Conservation (phyloP, 768 basidiomycete genomes). For the Artomyces pyxidatus region DNA sequence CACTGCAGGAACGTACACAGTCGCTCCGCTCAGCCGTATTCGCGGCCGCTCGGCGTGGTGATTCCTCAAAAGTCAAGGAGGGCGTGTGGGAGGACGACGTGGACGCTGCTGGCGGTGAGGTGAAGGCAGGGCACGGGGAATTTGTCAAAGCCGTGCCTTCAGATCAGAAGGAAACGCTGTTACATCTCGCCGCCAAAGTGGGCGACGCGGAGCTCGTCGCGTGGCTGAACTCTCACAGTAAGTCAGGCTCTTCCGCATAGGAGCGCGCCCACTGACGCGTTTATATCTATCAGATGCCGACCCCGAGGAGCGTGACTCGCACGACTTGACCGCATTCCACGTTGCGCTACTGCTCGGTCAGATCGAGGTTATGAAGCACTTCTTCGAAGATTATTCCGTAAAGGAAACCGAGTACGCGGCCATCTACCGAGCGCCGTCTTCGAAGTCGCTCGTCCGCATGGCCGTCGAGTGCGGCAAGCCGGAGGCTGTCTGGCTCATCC, state of each 20-base stretch:
- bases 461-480: conserved; percentile 56
- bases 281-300: conserved; percentile 48
- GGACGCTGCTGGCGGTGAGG: conserved; percentile 66
- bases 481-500: conserved; percentile 54
- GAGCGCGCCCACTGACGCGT: conserved; percentile 7
- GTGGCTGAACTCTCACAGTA: conserved; percentile 71
- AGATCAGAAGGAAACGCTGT: conserved; percentile 59
- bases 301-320: conserved; percentile 56
- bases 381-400: conserved; percentile 55
- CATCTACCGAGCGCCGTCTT: conserved; percentile 39
- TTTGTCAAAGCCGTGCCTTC: conserved; percentile 37
- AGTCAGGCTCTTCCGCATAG: conserved; percentile 19
- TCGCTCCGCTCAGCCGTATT: conserved; percentile 53
- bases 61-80: conserved; percentile 40
- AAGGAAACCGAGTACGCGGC: conserved; percentile 38
- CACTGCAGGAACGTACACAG: conserved; percentile 44
- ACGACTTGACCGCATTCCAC: conserved; percentile 59
- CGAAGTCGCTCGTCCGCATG: conserved; percentile 42
- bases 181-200: conserved; percentile 54
- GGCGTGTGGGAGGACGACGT: conserved; percentile 59
- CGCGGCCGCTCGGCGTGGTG: conserved; percentile 50
- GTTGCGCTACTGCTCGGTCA: conserved; percentile 48
- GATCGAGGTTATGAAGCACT: conserved; percentile 44
- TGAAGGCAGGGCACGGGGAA: conserved; percentile 45
- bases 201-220: conserved; percentile 51